phyloP scores from a whole-genome alignment of 495 filamentous ascomycete species.

The Ascodesmis nigricans region DNA sequence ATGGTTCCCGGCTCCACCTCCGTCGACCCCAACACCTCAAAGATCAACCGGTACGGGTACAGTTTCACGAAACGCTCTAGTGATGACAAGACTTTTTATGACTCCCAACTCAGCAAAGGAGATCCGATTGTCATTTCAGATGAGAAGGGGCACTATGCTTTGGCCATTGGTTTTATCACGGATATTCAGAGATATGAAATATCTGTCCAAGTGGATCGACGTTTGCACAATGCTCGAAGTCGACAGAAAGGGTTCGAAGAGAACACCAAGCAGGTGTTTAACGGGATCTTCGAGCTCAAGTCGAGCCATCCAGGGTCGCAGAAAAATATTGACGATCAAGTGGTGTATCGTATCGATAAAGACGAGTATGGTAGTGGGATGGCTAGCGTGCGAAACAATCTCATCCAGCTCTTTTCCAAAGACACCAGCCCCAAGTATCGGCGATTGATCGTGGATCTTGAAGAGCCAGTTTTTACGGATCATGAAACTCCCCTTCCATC shows the following conservation, averaged over 20 bases:
- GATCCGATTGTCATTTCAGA: constrained; percentile 95
- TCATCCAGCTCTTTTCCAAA: constrained; percentile 65
- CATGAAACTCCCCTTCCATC: too few species aligned
- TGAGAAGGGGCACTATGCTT: constrained; percentile 79
- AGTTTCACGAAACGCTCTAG: constrained; percentile 45
- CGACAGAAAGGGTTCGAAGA: constrained; percentile 51
- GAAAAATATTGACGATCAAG: constrained; percentile 27
- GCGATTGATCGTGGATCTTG: constrained; percentile 50
- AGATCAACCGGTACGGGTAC: constrained; percentile 80
- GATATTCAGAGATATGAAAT: constrained; percentile 50
- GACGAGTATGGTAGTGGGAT: constrained; percentile 97
- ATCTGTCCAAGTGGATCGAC: constrained; percentile 68
- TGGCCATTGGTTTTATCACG: constrained; percentile 75
- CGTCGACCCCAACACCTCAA: constrained; percentile 42
- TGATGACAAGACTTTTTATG: constrained; percentile 48
- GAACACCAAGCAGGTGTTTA: constrained; percentile 58
- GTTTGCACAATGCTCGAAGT: constrained; percentile 67
- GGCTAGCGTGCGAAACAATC: constrained; percentile 80
- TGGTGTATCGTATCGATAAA: constrained; percentile 75
- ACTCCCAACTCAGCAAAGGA: constrained; percentile 72
- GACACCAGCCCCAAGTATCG: constrained; percentile 32
- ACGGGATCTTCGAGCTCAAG: constrained; percentile 67
- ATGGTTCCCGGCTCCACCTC: constrained; percentile 53
- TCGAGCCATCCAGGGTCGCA: constrained; percentile 20
- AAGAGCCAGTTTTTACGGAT: constrained; percentile 49